A percentile compares a stretch with the other conserved stretches of the same genome.
Evolutionary conservation across 2,329 filamentous ascomycete species (phyloP).

Genomic region (Phoma sp.): DNA sequence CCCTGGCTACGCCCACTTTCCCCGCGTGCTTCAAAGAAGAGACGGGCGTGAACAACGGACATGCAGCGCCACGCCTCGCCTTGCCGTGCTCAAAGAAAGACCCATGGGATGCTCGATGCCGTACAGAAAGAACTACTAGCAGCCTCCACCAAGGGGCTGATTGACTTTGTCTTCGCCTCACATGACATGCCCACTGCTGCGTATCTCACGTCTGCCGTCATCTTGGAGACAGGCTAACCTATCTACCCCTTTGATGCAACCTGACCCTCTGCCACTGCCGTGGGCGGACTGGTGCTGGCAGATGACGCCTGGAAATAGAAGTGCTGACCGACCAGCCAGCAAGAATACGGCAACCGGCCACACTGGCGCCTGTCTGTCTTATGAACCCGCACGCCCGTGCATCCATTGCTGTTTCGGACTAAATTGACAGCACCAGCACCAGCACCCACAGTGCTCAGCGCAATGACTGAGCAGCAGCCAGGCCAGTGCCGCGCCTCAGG

Average conservation of each 20-base stretch:
- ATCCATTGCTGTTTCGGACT: conserved; percentile 21
- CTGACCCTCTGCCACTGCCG: not conserved
- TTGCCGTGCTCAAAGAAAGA: not conserved
- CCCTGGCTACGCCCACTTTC: conserved; percentile 1
- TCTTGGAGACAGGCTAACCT: too few species aligned
- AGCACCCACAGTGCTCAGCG: conserved; percentile 8
- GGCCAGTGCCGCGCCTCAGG: not conserved
- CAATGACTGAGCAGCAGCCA: conserved; percentile 12
- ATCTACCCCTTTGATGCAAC: not conserved
- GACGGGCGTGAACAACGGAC: conserved; percentile 11
- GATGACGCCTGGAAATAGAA: conserved; percentile 11
- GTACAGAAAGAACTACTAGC: not conserved
- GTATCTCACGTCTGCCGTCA: not conserved
- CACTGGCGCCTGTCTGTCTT: conserved; percentile 9
- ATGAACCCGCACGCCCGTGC: conserved; percentile 10
- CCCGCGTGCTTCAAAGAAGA: conserved; percentile 3
- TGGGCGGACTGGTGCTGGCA: not conserved
- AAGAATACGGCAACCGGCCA: conserved; percentile 1
- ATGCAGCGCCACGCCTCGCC: not conserved
- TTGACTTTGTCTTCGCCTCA: conserved; percentile 5
- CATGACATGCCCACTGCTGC: conserved; percentile 10
- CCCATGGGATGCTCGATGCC: conserved; percentile 1
- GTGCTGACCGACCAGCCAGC: conserved; percentile 12
- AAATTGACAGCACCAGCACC: conserved; percentile 14
- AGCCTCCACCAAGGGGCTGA: conserved; percentile 12